Percentiles rank a stretch among this genome's conserved stretches.
Evolutionary conservation across 2,329 filamentous ascomycete genomes (phyloP).

Genomic region (Camptophora hylomeconis): DNA sequence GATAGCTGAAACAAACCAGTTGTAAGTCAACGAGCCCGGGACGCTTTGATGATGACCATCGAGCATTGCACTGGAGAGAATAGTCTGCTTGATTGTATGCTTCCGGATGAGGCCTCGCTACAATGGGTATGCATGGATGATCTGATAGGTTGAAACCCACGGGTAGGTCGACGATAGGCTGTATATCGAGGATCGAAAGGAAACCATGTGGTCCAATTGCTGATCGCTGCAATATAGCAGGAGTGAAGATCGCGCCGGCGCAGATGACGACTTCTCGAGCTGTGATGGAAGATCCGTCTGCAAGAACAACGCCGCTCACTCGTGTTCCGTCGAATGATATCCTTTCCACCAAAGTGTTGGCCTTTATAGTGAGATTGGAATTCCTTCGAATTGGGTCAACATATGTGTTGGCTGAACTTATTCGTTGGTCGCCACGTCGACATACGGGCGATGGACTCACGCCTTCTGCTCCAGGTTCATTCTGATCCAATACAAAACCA

Average conservation of each 20-base stretch:
- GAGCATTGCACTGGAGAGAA: constrained; percentile 12
- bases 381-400: constrained; percentile 8
- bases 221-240: constrained; percentile 13
- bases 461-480: constrained; percentile 10
- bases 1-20: constrained; percentile 12
- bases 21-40: constrained; percentile 10
- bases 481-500: constrained; percentile 5
- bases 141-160: constrained; percentile 12
- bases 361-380: constrained; percentile 8
- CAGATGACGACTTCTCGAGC: constrained; percentile 11
- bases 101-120: constrained; percentile 10
- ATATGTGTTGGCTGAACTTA: constrained; percentile 12
- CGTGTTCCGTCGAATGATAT: constrained; percentile 5
- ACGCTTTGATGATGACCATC: constrained; percentile 10
- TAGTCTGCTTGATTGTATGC: constrained; percentile 10
- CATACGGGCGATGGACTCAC: constrained; percentile 11
- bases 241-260: constrained; percentile 11
- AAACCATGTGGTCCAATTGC: constrained; percentile 10
- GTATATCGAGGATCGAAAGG: constrained; percentile 5
- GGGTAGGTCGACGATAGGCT: constrained; percentile 8
- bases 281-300: constrained; percentile 5
- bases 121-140: constrained; percentile 13
- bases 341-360: constrained; percentile 7
- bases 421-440: constrained; percentile 7
- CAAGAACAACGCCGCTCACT: constrained; percentile 6